phyloP scores from a whole-genome alignment of 192 early-diverging fungal species.

The Lobulomyces angularis region DNA sequence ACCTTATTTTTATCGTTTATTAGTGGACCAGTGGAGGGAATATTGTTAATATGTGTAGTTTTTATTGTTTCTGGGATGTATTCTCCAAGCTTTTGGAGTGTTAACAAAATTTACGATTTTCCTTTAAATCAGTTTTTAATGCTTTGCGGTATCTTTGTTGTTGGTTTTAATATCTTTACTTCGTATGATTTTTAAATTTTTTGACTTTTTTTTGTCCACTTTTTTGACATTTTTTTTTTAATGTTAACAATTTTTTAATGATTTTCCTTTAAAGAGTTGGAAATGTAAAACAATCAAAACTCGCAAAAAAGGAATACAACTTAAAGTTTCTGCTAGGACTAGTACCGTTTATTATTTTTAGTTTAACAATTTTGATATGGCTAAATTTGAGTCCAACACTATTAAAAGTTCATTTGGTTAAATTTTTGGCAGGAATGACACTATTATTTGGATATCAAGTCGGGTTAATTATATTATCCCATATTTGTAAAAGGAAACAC shows the following conservation, averaged over 20 bases:
- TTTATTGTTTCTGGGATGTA: conserved; percentile 51
- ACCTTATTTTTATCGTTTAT: conserved; percentile 69
- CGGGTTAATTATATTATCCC: conserved; percentile 72
- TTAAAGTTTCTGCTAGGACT: conserved; percentile 44
- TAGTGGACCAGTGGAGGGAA: conserved; percentile 86
- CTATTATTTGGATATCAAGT: conserved; percentile 72
- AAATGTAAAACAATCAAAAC: conserved; percentile 47
- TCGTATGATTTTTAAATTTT: conserved; percentile 28
- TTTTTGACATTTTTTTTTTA: conserved; percentile 2
- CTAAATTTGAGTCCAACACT: conserved; percentile 52
- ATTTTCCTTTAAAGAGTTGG: conserved; percentile 26
- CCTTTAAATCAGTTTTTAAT: conserved; percentile 40
- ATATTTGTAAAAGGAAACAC: conserved; percentile 64
- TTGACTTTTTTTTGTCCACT: neutral
- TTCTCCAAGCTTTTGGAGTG: conserved; percentile 5
- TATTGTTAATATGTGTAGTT: conserved; percentile 52
- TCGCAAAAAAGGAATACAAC: conserved; percentile 40
- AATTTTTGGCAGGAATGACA: conserved; percentile 54
- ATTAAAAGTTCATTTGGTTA: conserved; percentile 50
- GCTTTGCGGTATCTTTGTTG: conserved; percentile 25
- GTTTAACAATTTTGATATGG: conserved; percentile 46
- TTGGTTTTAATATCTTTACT: conserved; percentile 39
- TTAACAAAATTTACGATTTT: conserved; percentile 4
- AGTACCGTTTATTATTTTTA: conserved; percentile 45
- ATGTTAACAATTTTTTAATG: conserved; percentile 9